phyloP scores from a whole-genome alignment of 2,329 filamentous ascomycete species.

The Exophiala sideris region DNA sequence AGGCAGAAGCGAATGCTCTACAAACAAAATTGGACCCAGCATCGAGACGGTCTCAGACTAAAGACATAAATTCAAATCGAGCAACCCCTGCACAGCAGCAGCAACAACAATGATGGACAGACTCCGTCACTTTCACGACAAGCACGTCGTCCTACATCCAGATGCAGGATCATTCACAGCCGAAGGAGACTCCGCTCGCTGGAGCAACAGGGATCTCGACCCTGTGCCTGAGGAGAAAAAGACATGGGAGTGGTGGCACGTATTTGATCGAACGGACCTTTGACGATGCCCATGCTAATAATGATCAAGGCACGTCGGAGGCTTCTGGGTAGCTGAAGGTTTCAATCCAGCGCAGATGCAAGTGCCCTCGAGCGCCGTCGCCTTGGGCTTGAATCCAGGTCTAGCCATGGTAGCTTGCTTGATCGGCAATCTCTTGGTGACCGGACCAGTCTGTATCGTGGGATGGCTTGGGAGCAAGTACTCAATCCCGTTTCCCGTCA shows the following conservation, averaged over 20 bases:
- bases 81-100: not conserved
- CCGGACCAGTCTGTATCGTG: conserved; percentile 57
- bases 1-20: too few species aligned
- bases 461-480: conserved; percentile 47
- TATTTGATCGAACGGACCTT: not conserved
- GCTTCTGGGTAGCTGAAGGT: conserved; percentile 51
- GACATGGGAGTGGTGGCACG: conserved; percentile 14
- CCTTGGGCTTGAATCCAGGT: conserved; percentile 47
- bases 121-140: conserved; percentile 6
- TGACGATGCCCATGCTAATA: not conserved
- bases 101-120: not conserved
- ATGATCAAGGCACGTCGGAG: conserved; percentile 32
- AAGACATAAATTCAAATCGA: not conserved
- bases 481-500: conserved; percentile 52
- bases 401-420: conserved; percentile 14
- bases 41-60: too few species aligned
- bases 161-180: conserved; percentile 1
- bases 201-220: conserved; percentile 50
- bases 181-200: conserved; percentile 17
- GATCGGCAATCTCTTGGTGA: conserved; percentile 39
- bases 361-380: conserved; percentile 48
- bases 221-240: conserved; percentile 29
- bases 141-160: conserved; percentile 8
- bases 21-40: too few species aligned
- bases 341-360: conserved; percentile 56